phyloP scores from a whole-genome alignment of 1,284 basidiomycete genomes.

The Boletus mariae region DNA sequence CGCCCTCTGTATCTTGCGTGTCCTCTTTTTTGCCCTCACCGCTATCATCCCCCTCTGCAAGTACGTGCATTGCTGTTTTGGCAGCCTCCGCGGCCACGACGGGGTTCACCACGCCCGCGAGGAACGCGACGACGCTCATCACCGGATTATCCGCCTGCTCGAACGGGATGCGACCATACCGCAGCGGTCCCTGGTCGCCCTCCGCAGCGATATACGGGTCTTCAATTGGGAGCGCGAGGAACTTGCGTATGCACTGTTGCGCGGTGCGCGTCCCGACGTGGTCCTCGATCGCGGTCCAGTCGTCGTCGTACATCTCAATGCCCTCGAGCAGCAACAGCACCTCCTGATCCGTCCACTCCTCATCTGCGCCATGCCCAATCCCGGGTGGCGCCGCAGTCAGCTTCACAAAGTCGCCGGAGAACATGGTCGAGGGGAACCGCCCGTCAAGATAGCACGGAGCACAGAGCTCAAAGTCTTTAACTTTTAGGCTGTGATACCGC shows the following conservation, averaged over 20 bases:
- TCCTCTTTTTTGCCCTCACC: slow-evolving; percentile 18
- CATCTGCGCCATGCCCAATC: slow-evolving; percentile 41
- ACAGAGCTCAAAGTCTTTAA: slow-evolving; percentile 88
- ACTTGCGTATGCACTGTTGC: slow-evolving; percentile 94
- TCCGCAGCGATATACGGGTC: slow-evolving; percentile 82
- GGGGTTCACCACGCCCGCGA: slow-evolving; percentile 89
- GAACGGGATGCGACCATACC: slow-evolving; percentile 83
- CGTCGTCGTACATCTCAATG: slow-evolving; percentile 97
- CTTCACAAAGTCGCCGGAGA: slow-evolving; percentile 96
- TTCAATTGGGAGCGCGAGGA: slow-evolving; percentile 95
- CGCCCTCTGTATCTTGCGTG: slow-evolving; percentile 16
- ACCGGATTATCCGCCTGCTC: slow-evolving; percentile 96
- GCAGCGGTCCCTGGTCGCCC: slow-evolving; percentile 74
- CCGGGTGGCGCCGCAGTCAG: slow-evolving; percentile 55
- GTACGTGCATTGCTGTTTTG: slow-evolving; percentile 81
- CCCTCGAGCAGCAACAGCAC: slow-evolving; percentile 87
- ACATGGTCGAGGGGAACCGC: slow-evolving; percentile 94
- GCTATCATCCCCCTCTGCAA: slow-evolving; percentile 47
- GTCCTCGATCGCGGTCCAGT: slow-evolving; percentile 89
- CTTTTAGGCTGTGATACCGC: slow-evolving; percentile 92
- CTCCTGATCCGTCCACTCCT: slow-evolving; percentile 88
- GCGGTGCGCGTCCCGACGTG: slow-evolving; percentile 90
- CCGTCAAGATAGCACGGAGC: slow-evolving; percentile 93
- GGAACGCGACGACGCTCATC: slow-evolving; percentile 96
- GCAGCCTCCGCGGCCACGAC: slow-evolving; percentile 92